Conservation (phyloP, 2,329 filamentous ascomycete genomes). For the Fusarium foetens region DNA sequence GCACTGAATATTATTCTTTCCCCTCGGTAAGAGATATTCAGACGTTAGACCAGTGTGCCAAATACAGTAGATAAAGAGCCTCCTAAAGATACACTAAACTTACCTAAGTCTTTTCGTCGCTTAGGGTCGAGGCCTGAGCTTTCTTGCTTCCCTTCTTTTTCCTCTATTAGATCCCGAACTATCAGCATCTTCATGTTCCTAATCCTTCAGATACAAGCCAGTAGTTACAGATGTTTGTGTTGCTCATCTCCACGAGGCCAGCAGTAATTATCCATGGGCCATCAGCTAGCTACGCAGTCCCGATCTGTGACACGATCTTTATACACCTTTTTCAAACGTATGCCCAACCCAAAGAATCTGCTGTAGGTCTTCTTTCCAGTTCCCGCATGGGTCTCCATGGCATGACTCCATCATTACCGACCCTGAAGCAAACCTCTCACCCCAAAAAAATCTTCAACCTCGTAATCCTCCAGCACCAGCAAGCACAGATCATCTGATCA, state of each 20-base stretch:
- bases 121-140: neutral
- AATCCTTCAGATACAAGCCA: neutral
- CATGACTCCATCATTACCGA: neutral
- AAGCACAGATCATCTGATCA: neutral
- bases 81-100: neutral
- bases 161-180: rapidly evolving
- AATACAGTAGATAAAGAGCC: neutral
- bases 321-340: rapidly evolving
- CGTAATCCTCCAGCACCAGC: neutral
- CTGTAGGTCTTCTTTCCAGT: rapidly evolving
- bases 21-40: too few species aligned
- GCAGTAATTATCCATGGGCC: neutral
- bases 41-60: neutral
- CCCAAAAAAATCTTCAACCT: neutral
- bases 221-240: too few species aligned
- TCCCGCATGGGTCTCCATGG: rapidly evolving
- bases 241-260: neutral
- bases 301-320: rapidly evolving
- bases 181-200: neutral
- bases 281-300: rapidly evolving
- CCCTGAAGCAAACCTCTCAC: neutral
- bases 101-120: too few species aligned
- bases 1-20: neutral
- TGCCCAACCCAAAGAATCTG: rapidly evolving
- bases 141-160: neutral